These are phyloP conservation scores for Xylaria sp. DNA, from an alignment of 2,329 filamentous ascomycete species.

Conservation along the genomic window DNA sequence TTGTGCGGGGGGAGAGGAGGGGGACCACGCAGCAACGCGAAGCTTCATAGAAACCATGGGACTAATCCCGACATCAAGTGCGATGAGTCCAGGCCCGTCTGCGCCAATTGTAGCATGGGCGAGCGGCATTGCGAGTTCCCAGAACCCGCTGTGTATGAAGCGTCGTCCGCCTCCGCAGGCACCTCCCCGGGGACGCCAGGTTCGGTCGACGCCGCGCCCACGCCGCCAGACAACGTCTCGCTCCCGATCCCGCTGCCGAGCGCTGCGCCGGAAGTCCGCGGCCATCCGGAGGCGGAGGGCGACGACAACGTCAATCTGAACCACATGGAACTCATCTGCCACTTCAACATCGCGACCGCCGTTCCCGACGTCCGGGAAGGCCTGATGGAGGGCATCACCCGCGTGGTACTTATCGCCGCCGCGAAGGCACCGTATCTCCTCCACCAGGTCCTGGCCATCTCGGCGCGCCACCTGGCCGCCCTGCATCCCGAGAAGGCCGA, in stretches of 20 bases:
- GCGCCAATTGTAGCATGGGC: slow-evolving; percentile 34
- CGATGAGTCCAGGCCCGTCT: slow-evolving; percentile 35
- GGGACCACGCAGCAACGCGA: too few relatives aligned
- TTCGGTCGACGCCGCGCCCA: background rate
- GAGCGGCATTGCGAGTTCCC: slow-evolving; percentile 33
- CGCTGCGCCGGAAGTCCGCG: background rate
- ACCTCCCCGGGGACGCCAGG: background rate
- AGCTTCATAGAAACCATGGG: background rate
- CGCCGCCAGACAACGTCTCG: background rate
- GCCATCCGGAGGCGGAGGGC: background rate
- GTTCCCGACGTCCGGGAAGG: slow-evolving; percentile 22
- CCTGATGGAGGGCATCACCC: slow-evolving; percentile 12
- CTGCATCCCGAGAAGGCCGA: slow-evolving; percentile 28
- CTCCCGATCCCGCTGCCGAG: slow-evolving; percentile 1
- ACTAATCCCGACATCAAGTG: slow-evolving; percentile 24
- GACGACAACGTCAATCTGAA: slow-evolving; percentile 34
- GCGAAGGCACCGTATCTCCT: slow-evolving; percentile 40
- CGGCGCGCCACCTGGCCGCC: slow-evolving; percentile 39
- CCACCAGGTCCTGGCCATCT: slow-evolving; percentile 41
- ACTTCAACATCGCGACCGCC: slow-evolving; percentile 36
- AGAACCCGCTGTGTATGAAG: background rate
- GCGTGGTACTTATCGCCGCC: slow-evolving; percentile 26
- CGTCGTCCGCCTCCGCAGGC: background rate
- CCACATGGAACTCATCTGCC: slow-evolving; percentile 42
- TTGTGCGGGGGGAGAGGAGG: too few relatives aligned